Conservation (phyloP, 306 rosid genomes). For the Sindora glabra region DNA sequence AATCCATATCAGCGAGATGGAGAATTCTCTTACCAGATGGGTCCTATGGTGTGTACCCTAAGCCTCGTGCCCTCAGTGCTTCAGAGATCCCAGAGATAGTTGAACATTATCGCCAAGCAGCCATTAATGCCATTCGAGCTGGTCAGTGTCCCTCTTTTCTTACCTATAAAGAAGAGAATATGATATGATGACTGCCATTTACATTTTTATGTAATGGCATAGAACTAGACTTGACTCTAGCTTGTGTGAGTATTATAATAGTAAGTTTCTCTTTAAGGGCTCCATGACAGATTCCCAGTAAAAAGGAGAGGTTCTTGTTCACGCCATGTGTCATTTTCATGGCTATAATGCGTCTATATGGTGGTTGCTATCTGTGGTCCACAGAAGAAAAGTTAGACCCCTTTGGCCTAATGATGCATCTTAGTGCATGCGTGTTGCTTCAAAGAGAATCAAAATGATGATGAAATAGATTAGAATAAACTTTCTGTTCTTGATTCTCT, state of each 20-base stretch:
- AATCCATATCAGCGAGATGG: constrained; percentile 64
- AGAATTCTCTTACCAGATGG: constrained; percentile 70
- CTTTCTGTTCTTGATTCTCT: not conserved
- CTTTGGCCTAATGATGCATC: constrained; percentile 6
- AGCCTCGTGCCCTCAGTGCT: constrained; percentile 44
- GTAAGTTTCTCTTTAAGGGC: constrained; percentile 8
- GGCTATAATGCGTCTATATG: constrained; percentile 5
- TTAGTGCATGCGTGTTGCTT: not conserved
- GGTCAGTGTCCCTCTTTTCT: constrained; percentile 27
- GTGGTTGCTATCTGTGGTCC: constrained; percentile 19
- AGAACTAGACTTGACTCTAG: no score
- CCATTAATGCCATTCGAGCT: constrained; percentile 60
- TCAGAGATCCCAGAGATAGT: constrained; percentile 58
- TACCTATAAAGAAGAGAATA: no score
- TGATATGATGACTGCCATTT: not conserved
- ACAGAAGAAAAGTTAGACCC: not conserved
- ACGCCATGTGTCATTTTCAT: no score
- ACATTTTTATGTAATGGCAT: not conserved
- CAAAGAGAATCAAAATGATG: constrained; percentile 1
- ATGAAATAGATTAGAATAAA: not conserved
- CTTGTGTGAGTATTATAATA: not conserved
- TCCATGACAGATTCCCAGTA: constrained; percentile 7
- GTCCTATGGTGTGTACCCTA: constrained; percentile 57
- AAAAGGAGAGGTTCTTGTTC: not conserved
- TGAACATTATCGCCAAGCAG: constrained; percentile 61